Percentiles rank a stretch among this genome's conserved stretches.
Conservation (phyloP, 106 monocot species). For the Hemerocallis citrina region DNA sequence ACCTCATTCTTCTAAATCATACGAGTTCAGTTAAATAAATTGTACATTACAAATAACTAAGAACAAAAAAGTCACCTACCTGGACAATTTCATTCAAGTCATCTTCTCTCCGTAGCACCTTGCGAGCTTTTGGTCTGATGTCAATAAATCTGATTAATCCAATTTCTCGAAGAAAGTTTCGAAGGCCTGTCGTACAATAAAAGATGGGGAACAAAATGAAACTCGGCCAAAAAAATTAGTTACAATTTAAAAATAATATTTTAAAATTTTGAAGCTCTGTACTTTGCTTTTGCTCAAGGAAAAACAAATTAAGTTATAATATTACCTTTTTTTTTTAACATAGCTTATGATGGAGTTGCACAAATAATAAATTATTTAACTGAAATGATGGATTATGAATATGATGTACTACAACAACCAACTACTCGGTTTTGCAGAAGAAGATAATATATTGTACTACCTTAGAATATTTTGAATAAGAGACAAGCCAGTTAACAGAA, state of each 20-base stretch:
- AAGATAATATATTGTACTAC: conserved; percentile 13
- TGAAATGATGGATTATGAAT: no score
- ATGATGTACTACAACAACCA: no score
- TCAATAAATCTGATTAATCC: conserved; percentile 93
- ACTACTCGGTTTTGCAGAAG: background rate
- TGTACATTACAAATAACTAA: no score
- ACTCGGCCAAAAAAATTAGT: background rate
- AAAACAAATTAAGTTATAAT: no score
- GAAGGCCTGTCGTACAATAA: conserved; percentile 55
- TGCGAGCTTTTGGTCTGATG: conserved; percentile 97
- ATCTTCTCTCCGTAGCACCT: conserved; percentile 97
- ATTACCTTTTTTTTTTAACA: no score
- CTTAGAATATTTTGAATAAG: conserved; percentile 98
- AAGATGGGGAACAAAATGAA: background rate
- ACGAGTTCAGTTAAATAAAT: no score
- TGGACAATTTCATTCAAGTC: conserved; percentile 99
- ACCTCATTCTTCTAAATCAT: no score
- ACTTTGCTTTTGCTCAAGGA: no score
- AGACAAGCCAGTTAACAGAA: conserved; percentile 98
- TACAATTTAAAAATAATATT: background rate
- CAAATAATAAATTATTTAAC: no score
- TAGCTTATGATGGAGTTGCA: no score
- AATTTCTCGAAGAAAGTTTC: conserved; percentile 97
- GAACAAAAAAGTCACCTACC: conserved; percentile 45
- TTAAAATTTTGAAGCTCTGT: no score